Percentiles rank a stretch among this genome's conserved stretches.
phyloP scores from a whole-genome alignment of 2,329 filamentous ascomycete genomes.

The Botrytis sinoallii region DNA sequence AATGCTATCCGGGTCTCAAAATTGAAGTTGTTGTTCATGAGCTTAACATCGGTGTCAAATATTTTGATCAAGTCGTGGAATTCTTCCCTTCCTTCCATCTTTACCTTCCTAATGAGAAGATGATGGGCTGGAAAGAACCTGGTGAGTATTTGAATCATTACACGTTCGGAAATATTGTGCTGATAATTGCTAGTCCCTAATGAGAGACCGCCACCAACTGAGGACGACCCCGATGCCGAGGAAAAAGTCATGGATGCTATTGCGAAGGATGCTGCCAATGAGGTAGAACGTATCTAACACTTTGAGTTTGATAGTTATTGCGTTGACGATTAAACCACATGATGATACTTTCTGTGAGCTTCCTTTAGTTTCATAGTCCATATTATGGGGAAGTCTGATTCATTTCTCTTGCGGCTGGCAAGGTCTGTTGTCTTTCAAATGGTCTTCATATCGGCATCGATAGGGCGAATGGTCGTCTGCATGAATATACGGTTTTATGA shows the following conservation, averaged over 20 bases:
- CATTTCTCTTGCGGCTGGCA: not conserved
- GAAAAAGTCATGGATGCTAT: constrained; percentile 26
- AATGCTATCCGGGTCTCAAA: constrained; percentile 64
- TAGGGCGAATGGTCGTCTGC: not conserved
- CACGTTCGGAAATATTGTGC: not conserved
- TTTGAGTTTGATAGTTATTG: not conserved
- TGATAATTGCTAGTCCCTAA: constrained; percentile 30
- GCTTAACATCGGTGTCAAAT: constrained; percentile 58
- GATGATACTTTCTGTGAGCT: not conserved
- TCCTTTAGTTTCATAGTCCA: not conserved
- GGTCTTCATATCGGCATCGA: not conserved
- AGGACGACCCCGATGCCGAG: constrained; percentile 35
- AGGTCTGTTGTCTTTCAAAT: not conserved
- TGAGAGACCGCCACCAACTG: constrained; percentile 33
- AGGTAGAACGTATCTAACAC: not conserved
- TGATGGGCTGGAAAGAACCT: constrained; percentile 64
- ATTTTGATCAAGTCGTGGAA: constrained; percentile 57
- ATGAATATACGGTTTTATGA: not conserved
- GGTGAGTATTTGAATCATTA: constrained; percentile 22
- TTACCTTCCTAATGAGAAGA: constrained; percentile 65
- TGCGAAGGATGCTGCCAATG: constrained; percentile 20
- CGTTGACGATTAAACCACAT: not conserved
- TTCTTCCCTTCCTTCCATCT: constrained; percentile 62
- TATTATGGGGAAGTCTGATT: not conserved
- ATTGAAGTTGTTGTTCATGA: constrained; percentile 54